Base-by-base conservation (phyloP, 1,284 basidiomycete genomes). In the Neonothopanus nambi region DNA sequence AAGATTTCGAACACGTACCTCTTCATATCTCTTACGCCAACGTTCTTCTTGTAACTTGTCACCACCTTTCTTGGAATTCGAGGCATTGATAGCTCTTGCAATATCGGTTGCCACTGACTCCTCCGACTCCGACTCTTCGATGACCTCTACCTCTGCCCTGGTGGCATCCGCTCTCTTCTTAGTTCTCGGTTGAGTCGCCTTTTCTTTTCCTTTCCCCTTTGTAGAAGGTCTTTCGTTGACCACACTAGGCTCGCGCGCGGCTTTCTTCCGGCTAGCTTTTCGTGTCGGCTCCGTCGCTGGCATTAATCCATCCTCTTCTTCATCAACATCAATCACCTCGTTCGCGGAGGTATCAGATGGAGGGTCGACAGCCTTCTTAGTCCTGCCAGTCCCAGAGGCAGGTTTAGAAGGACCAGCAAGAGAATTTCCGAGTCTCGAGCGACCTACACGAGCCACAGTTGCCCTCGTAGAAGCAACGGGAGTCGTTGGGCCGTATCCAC, bases 171-270 rank as follows among this genome's bases (percentile, higher is more conserved):
- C n/a, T 37, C 17, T 9, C 18, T 11, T 45, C 26, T 53, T 48
- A 7, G 28, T 26, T 7, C 23, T 48, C 20, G n/a, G n/a, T 13
- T 17, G 15, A 21, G 17, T 9, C 4, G 38, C 44, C 35, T 37
- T 48, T 18, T 40, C 52, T 23, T 48, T 54, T 15, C 46, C 52
- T 35, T 44, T 54, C 15, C 30, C 52, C 23, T 41, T 43, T 6
- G 39, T 4, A 20, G 42, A 24, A 8, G 20, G 46, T 30, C 15
- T 38, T 18, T 51, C 17, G 30, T 12, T 28, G 26, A 21, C 26
- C 7, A 24, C 30, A 17, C 5, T 28, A 11, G 13, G 26, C 24
- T 21, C 30, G 17, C 11, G 42, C 21, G 37, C 11, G 37, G 38
- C 9, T 13, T 39, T 23, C 13, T 40, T 36, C 24, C 44, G 45